These are phyloP conservation scores for Jimgerdemannia flammicorona DNA, from an alignment of 192 early-diverging fungal genomes.

Conservation along the genomic window DNA sequence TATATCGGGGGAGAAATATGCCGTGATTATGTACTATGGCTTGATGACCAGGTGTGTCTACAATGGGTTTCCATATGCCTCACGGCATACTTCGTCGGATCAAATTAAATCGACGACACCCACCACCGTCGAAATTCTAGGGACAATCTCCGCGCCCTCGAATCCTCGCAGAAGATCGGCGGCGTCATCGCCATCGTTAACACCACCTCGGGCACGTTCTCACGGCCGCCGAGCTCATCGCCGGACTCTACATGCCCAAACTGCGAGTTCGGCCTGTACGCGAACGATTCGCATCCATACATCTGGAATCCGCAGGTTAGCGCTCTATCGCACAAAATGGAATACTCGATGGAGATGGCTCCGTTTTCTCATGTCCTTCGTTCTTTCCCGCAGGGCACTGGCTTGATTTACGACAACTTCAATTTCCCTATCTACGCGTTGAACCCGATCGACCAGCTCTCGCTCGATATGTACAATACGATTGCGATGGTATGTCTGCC, in stretches of 20 bases:
- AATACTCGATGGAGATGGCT: neutral
- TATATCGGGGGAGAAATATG: conserved; percentile 38
- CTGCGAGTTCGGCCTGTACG: conserved; percentile 67
- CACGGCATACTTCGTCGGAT: no score
- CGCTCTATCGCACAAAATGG: neutral
- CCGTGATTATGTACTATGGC: conserved; percentile 58
- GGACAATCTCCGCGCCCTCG: conserved; percentile 38
- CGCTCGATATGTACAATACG: conserved; percentile 30
- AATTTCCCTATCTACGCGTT: conserved; percentile 67
- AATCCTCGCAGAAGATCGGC: conserved; percentile 42
- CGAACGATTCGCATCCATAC: conserved; percentile 43
- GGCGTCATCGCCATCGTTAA: conserved; percentile 53
- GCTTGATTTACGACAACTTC: conserved; percentile 47
- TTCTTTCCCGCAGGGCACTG: conserved; percentile 49
- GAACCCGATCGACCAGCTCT: conserved; percentile 27
- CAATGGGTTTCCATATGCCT: neutral
- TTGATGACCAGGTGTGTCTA: conserved; percentile 51
- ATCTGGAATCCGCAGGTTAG: conserved; percentile 68
- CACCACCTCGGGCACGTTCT: conserved; percentile 18
- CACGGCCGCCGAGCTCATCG: conserved; percentile 42
- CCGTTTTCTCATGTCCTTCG: neutral
- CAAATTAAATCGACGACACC: no score
- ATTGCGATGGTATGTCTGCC: conserved; percentile 31
- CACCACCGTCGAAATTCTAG: conserved; percentile 18
- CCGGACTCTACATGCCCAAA: conserved; percentile 64